Evolutionary conservation across 371 early-diverging fungal genomes (phyloP).

Genomic region (Mucor saturninus): DNA sequence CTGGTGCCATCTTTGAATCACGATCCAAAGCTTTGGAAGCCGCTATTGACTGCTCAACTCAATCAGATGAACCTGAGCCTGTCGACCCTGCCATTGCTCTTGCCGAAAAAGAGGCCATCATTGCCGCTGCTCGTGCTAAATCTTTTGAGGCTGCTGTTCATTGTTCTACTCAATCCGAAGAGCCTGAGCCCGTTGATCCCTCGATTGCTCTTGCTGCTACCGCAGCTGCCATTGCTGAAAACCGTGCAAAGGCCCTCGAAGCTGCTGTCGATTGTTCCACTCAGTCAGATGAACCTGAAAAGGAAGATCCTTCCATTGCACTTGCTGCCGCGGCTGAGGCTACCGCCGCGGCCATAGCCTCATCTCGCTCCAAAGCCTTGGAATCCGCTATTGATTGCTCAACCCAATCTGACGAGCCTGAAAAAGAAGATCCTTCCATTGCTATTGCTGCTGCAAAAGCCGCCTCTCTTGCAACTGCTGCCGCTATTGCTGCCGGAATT

Average conservation of each 20-base stretch:
- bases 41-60: conserved; percentile 3
- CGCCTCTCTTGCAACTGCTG: conserved; percentile 14
- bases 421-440: conserved; percentile 8
- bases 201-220: conserved; percentile 7
- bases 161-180: conserved; percentile 12
- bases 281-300: conserved; percentile 6
- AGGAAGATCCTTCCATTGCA: conserved; percentile 9
- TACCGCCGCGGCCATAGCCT: neutral
- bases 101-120: conserved; percentile 1
- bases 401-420: conserved; percentile 3
- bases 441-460: conserved; percentile 21
- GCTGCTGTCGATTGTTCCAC: conserved; percentile 14
- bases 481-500: conserved; percentile 15
- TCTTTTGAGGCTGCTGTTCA: conserved; percentile 10
- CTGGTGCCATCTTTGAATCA: neutral
- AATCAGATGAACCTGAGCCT: neutral
- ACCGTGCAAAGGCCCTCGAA: neutral
- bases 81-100: neutral
- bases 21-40: conserved; percentile 9
- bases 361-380: neutral
- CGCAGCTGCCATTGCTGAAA: conserved; percentile 7
- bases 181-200: conserved; percentile 13
- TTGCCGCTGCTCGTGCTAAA: neutral
- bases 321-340: neutral
- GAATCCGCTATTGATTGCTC: conserved; percentile 1